Percentiles rank a stretch among this genome's conserved stretches.
Conservation (phyloP, 2,329 filamentous ascomycete genomes). For the Fusarium heterosporum region DNA sequence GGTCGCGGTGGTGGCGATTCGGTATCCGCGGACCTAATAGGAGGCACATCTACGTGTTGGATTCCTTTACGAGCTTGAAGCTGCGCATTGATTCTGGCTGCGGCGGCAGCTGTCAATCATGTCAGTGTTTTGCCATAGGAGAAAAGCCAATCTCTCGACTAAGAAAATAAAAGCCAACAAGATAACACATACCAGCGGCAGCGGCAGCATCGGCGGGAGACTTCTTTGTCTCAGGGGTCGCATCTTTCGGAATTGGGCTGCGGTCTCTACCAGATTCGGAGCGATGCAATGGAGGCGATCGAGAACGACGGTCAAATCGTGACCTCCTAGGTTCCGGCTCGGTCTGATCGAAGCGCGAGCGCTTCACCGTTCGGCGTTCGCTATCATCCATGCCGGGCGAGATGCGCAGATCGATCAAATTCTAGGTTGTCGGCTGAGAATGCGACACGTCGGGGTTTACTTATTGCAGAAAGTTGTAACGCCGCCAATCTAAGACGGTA, state of each 20-base stretch:
- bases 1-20: conserved; percentile 59
- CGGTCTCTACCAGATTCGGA: conserved; percentile 79
- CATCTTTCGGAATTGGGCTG: conserved; percentile 73
- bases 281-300: conserved; percentile 78
- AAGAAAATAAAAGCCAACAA: conserved; percentile 3
- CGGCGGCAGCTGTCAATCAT: conserved; percentile 76
- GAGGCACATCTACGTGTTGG: conserved; percentile 89
- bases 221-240: conserved; percentile 60
- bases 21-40: conserved; percentile 73
- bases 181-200: conserved; percentile 73
- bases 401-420: conserved; percentile 7
- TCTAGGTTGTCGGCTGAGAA: background rate
- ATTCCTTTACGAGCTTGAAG: conserved; percentile 88
- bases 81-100: conserved; percentile 86
- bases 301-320: conserved; percentile 91
- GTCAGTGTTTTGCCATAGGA: conserved; percentile 12
- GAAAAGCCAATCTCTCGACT: conserved; percentile 12
- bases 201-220: conserved; percentile 75
- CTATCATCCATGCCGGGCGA: conserved; percentile 73
- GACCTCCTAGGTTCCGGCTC: conserved; percentile 84
- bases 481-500: background rate
- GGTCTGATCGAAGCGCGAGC: conserved; percentile 94
- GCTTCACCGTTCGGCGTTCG: conserved; percentile 78
- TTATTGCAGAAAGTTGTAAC: background rate
- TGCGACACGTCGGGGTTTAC: background rate